Base-by-base conservation (phyloP, 2,329 filamentous ascomycete species). In the Chalara sp. region DNA sequence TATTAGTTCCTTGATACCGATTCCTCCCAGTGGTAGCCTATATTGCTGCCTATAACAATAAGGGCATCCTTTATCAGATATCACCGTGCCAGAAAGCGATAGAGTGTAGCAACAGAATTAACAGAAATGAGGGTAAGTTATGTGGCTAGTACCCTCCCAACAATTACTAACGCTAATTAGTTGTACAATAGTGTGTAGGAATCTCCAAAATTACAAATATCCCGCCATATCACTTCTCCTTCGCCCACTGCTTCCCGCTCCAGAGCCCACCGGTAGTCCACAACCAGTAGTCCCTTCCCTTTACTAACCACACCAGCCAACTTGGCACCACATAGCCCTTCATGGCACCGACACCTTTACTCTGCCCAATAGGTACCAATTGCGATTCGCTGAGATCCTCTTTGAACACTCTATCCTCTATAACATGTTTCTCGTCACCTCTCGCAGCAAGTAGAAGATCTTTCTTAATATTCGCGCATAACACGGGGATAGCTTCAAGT, bases 241-340 rank as follows among this genome's bases (percentile, higher is more conserved):
- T 76, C 6, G 61, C 64, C 73, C 74, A 79, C 46, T 76, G 72
- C 50, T 72, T 72, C 12, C 75, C 76, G 61, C 63, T 76, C 76
- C 76, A 79, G 11, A 78, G 50, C 4, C 57, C 58, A 1, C 62
- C 70, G 1, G 70, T 73, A 7, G 72, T 30, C 40, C 45, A 37
- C 33, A 47, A 30, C 45, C 45, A 47, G 28, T 47, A 47, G 28
- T 47, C 46, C 43, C 73, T 62, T 1, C 75, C 73, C 57, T 78
- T 78, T 46, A 76, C 67, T 58, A 73, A 46, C 72, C 74, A 76
- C 0, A 77, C 69, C 41, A 73, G 12, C 30, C 69, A 71, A 46
- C 73, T 70, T 0, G 74, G 73, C 30, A 76, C 4, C 39, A 59
- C 59, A 32, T 58, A 73, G 0, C 74, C 74, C 62, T 72, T 71